phyloP scores from a whole-genome alignment of 73 alveolate species.

The Paramecium pentaurelia region DNA sequence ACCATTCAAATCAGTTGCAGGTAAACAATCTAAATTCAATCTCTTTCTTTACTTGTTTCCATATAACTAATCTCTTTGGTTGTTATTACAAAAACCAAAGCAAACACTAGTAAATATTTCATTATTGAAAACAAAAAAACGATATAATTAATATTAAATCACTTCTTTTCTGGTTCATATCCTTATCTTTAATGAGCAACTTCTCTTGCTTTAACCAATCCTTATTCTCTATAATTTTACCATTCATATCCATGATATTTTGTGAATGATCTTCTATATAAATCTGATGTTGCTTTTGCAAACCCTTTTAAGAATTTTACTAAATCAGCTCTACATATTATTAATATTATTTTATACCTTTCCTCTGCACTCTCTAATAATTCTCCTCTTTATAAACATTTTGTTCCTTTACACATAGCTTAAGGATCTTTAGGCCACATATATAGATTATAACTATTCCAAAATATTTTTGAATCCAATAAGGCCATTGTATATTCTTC shows the following conservation, averaged over 20 bases:
- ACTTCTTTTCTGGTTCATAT: neutral
- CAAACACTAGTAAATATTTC: neutral
- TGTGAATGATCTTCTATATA: neutral
- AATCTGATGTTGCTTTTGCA: neutral
- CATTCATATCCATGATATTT: slow-evolving; percentile 4
- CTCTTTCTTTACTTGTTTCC: neutral
- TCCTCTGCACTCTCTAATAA: neutral
- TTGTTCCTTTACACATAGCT: neutral
- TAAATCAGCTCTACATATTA: neutral
- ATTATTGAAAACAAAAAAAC: neutral
- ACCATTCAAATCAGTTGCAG: neutral
- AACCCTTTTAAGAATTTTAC: slow-evolving; percentile 27
- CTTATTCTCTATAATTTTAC: slow-evolving; percentile 9
- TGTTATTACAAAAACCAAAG: neutral
- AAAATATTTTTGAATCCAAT: slow-evolving; percentile 7
- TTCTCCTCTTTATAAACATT: neutral
- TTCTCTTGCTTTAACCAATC: neutral
- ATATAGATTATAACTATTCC: slow-evolving; percentile 41
- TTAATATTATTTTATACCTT: neutral
- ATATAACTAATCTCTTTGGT: neutral
- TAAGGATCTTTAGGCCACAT: slow-evolving; percentile 2
- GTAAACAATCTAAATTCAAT: neutral
- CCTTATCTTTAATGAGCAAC: neutral
- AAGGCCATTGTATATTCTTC: neutral
- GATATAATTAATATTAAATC: neutral